A percentile compares a stretch with the other conserved stretches of the same genome.
Evolutionary conservation across 1,139 yeast genomes (phyloP).

Genomic region (Hyphopichia wangnamkhiaoensis): DNA sequence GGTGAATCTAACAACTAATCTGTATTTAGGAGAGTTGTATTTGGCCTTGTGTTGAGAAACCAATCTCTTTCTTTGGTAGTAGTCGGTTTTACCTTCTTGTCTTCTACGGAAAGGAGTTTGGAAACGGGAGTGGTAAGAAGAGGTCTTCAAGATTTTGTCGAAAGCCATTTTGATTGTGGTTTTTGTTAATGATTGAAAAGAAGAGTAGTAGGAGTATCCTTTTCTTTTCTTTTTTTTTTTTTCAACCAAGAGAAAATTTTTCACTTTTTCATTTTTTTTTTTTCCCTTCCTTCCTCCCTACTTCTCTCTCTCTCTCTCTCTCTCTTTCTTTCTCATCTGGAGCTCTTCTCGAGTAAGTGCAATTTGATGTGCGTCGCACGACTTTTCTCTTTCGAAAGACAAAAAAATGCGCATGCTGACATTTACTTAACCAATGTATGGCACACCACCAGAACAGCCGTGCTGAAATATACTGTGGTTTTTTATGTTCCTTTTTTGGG

Average conservation of each 20-base stretch:
- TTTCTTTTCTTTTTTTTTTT: background rate
- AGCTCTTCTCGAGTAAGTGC: no score
- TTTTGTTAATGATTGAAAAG: background rate
- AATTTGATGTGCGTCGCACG: no score
- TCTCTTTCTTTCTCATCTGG: no score
- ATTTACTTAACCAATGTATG: no score
- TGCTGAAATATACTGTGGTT: no score
- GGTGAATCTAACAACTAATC: conserved; percentile 99
- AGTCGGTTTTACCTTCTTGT: conserved; percentile 99
- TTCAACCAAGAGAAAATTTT: background rate
- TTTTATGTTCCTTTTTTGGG: no score
- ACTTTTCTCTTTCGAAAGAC: no score
- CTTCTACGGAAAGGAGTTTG: conserved; percentile 99
- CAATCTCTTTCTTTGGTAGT: conserved; percentile 99
- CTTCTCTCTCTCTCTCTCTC: background rate
- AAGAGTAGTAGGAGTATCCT: background rate
- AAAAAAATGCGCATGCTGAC: no score
- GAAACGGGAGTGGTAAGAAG: conserved; percentile 99
- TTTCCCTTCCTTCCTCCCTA: background rate
- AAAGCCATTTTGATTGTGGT: conserved; percentile 61
- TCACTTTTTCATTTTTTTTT: background rate
- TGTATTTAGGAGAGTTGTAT: conserved; percentile 99
- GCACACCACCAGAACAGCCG: no score
- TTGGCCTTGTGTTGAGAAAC: conserved; percentile 99
- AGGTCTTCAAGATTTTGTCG: conserved; percentile 69